Conservation (phyloP, 2,329 filamentous ascomycete genomes). For the Fusarium austroafricanum region DNA sequence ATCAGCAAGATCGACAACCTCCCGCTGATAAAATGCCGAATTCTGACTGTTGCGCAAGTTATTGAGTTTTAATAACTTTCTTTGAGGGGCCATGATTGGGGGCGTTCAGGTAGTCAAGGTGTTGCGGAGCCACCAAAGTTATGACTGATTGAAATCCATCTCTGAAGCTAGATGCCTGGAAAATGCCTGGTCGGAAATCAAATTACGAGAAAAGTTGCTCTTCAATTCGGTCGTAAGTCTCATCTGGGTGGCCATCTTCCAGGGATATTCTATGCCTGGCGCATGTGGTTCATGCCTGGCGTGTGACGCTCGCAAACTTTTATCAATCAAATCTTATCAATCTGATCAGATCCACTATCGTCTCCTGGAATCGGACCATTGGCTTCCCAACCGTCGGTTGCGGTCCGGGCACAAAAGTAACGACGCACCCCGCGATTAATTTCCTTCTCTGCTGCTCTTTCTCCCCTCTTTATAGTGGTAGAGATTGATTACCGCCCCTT, state of each 20-base stretch:
- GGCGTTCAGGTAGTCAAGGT: slow-evolving; percentile 16
- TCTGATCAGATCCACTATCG: slow-evolving; percentile 54
- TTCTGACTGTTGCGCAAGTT: slow-evolving; percentile 5
- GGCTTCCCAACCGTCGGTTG: slow-evolving; percentile 41
- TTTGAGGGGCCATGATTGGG: slow-evolving; percentile 1
- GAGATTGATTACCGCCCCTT: slow-evolving; percentile 6
- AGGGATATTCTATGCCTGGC: slow-evolving; percentile 28
- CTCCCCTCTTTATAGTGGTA: slow-evolving; percentile 10
- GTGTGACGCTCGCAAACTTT: slow-evolving; percentile 45
- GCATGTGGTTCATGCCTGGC: slow-evolving; percentile 36
- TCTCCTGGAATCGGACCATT: slow-evolving; percentile 53
- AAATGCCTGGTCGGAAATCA: slow-evolving; percentile 19
- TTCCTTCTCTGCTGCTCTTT: slow-evolving; percentile 34
- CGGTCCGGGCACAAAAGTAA: slow-evolving; percentile 47
- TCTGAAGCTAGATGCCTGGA: slow-evolving; percentile 18
- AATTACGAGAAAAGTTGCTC: slow-evolving; percentile 25
- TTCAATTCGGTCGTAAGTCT: slow-evolving; percentile 18
- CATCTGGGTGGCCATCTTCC: slow-evolving; percentile 4
- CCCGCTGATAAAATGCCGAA: slow-evolving; percentile 10
- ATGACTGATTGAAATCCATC: slow-evolving; percentile 34
- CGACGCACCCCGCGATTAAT: slow-evolving; percentile 45
- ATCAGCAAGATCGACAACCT: neutral
- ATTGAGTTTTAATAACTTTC: slow-evolving; percentile 6
- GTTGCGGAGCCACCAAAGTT: slow-evolving; percentile 11
- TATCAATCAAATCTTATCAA: slow-evolving; percentile 64